phyloP scores from a whole-genome alignment of 73 alveolate species.

The Symbiodinium pilosum region DNA sequence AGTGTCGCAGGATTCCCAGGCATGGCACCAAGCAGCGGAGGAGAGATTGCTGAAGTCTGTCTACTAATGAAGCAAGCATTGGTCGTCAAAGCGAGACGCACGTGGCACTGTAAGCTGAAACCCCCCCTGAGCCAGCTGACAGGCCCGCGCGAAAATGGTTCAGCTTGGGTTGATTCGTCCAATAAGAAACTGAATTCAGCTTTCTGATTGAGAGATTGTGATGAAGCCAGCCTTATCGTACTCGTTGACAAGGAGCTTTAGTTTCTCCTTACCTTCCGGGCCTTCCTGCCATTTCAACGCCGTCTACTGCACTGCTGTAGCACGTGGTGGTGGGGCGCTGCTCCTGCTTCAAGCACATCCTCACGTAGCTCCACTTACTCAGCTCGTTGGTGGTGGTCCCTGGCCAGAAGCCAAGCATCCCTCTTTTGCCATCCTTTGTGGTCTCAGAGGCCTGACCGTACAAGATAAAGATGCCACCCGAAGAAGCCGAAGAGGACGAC shows the following conservation, averaged over 20 bases:
- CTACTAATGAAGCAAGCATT: too few species aligned
- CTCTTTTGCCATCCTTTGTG: not conserved
- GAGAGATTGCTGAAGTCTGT: too few species aligned
- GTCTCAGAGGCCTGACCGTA: conserved; percentile 4
- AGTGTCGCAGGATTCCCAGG: too few species aligned
- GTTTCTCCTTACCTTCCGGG: conserved; percentile 62
- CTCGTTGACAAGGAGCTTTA: conserved; percentile 42
- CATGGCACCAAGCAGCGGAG: too few species aligned
- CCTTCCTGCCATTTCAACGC: conserved; percentile 24
- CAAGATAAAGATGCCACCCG: conserved; percentile 84
- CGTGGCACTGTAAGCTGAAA: too few species aligned
- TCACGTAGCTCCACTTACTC: conserved; percentile 86
- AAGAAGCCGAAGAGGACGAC: conserved; percentile 88
- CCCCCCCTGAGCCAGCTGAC: too few species aligned
- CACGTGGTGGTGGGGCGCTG: not conserved
- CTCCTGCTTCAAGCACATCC: conserved; percentile 62
- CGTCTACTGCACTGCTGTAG: too few species aligned
- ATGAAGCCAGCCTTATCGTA: conserved; percentile 34
- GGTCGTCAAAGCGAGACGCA: too few species aligned
- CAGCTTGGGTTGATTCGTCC: too few species aligned
- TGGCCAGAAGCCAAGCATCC: not conserved
- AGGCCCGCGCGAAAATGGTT: too few species aligned
- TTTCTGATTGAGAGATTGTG: too few species aligned
- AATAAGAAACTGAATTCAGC: too few species aligned
- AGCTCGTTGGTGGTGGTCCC: conserved; percentile 84